Evolutionary conservation across 352 stramenopile species (phyloP), one percentile per base, ranked within the genome.

Genomic region (Phytophthora cryptogea): DNA sequence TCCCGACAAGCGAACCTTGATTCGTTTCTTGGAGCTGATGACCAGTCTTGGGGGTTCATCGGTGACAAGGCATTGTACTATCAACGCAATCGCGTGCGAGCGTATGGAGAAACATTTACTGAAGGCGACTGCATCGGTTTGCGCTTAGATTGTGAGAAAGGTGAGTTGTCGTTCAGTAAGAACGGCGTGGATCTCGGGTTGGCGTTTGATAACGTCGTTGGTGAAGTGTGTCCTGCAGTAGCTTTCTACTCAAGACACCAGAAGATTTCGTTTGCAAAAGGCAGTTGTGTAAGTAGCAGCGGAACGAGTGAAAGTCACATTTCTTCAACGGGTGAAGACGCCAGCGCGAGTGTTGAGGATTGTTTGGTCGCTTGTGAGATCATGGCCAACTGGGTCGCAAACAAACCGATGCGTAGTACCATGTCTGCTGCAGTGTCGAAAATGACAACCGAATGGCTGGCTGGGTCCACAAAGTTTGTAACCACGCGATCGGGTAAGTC

Each of bases 41-140:
- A 97, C 28, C 86, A 99, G 37, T 98, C 96, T 0, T 99, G 97
- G 97, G 97, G 97, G 8, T 98, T 98, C 51, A 99, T 99, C 51
- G 97, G 97, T 0, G 98, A 99, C 49, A 96, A 98, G 65, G 96
- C 96, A n/a, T 73, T 99, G 11, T 99, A 99, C 70, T 98, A 99
- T 63, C 96, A 98, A 58, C 81, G 97, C 20, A 97, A 96, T 54
- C 98, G 97, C 8, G 49, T 97, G 7, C 91, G 87, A 6, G 68
- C 89, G 23, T 98, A 96, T 47, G 92, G 93, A 6, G 86, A 94
- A 11, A 62, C 41, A 1, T 98, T 97, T 66, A 66, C 68, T 0
- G 83, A 96, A 70, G 90, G 89, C 1, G 93, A 98, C 46, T 69
- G 82, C 35, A 88, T 98, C 26, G 83, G 83, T 1, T 80, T 95